A percentile compares a stretch with the other conserved stretches of the same genome.
These are phyloP conservation scores for Podospora pseudocomata DNA, from an alignment of 495 filamentous ascomycete species.

Conservation along the genomic window DNA sequence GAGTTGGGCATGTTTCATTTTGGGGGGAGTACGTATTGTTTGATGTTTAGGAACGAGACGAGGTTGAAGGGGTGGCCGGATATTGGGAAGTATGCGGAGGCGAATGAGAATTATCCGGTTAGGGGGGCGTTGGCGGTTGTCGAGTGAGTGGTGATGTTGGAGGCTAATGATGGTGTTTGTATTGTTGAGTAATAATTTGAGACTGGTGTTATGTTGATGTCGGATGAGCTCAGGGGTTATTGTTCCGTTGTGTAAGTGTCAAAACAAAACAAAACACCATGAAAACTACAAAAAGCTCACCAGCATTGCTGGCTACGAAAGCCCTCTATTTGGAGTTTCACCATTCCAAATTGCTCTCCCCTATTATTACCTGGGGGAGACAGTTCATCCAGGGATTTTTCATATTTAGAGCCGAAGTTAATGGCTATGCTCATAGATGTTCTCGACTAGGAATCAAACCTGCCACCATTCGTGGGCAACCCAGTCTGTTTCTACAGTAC, in stretches of 20 bases:
- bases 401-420: not conserved
- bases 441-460: not conserved
- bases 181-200: too few relatives aligned
- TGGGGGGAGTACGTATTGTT: conserved; percentile 61
- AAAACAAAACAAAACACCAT: not conserved
- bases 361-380: not conserved
- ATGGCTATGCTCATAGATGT: not conserved
- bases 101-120: conserved; percentile 56
- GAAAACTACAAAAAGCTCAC: not conserved
- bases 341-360: not conserved
- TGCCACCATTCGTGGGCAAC: not conserved
- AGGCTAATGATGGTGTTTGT: too few relatives aligned
- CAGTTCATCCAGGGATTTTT: not conserved
- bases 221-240: too few relatives aligned
- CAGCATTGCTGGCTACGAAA: not conserved
- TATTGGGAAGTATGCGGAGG: conserved; percentile 39
- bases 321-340: not conserved
- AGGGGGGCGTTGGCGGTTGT: conserved; percentile 36
- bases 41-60: conserved; percentile 53
- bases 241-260: too few relatives aligned
- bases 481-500: too few relatives aligned
- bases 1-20: conserved; percentile 73
- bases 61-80: conserved; percentile 47
- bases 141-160: not conserved
- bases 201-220: too few relatives aligned